phyloP scores from a whole-genome alignment of 2,329 filamentous ascomycete genomes.

The Massarina eburnea region DNA sequence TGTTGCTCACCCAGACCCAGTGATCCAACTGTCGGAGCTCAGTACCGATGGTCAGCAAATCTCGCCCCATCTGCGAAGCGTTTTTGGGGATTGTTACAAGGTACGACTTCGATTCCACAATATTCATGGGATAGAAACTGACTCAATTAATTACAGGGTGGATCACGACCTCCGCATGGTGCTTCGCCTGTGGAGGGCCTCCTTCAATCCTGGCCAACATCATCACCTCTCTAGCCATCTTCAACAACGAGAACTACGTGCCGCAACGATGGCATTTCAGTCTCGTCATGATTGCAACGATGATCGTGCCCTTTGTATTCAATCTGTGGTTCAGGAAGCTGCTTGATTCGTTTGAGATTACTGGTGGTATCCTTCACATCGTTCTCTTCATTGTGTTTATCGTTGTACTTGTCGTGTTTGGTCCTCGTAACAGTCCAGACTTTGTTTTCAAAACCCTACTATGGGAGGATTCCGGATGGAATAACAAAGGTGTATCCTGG shows the following conservation, averaged over 20 bases:
- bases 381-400: conserved; percentile 53
- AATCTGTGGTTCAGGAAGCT: conserved; percentile 50
- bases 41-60: conserved; percentile 37
- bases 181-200: conserved; percentile 28
- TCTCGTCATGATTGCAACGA: conserved; percentile 49
- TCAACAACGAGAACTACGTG: conserved; percentile 44
- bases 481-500: conserved; percentile 45
- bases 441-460: conserved; percentile 51
- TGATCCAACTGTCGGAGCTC: conserved; percentile 35
- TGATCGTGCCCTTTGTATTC: conserved; percentile 40
- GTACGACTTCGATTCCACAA: conserved; percentile 10
- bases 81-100: conserved; percentile 35
- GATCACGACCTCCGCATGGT: conserved; percentile 45
- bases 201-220: conserved; percentile 29
- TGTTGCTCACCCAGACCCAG: conserved; percentile 10
- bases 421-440: conserved; percentile 39
- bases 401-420: conserved; percentile 47
- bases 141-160: conserved; percentile 42
- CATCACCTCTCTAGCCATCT: conserved; percentile 28
- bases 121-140: conserved; percentile 9
- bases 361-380: conserved; percentile 51
- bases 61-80: conserved; percentile 24
- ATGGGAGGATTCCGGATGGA: conserved; percentile 46
- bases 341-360: conserved; percentile 50
- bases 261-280: conserved; percentile 52